phyloP scores from a whole-genome alignment of 768 basidiomycete genomes.

The Guyanaporus albipodus region DNA sequence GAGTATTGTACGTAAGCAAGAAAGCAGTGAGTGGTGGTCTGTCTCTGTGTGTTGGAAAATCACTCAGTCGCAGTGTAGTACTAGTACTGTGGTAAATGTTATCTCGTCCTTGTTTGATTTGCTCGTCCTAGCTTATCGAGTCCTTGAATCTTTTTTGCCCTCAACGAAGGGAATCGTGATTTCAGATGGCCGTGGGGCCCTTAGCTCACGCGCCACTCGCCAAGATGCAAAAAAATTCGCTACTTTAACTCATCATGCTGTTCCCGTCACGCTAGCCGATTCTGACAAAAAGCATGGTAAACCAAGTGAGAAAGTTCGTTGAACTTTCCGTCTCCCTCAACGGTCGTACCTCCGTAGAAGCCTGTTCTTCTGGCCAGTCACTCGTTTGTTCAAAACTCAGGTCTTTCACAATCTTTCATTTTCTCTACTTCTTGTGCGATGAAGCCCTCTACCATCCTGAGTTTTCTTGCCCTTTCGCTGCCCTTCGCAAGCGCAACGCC shows the following conservation, averaged over 20 bases:
- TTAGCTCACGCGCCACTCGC: too few relatives aligned
- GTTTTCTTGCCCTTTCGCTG: slow-evolving; percentile 34
- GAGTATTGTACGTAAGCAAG: too few relatives aligned
- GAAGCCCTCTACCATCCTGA: slow-evolving; percentile 29
- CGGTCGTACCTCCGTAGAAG: slow-evolving; percentile 3
- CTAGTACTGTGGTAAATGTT: too few relatives aligned
- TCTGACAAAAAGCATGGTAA: slow-evolving; percentile 12
- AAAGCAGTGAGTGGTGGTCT: too few relatives aligned
- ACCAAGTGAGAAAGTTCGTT: background rate
- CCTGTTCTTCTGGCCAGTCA: slow-evolving; percentile 15
- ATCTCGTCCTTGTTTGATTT: too few relatives aligned
- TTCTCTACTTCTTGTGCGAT: slow-evolving; percentile 6
- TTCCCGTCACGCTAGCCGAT: slow-evolving; percentile 23
- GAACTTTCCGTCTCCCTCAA: background rate
- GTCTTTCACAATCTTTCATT: background rate
- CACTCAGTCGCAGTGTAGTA: too few relatives aligned
- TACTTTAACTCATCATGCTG: background rate
- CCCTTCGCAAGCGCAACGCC: slow-evolving; percentile 31
- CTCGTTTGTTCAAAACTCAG: slow-evolving; percentile 19
- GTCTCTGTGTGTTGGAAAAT: too few relatives aligned
- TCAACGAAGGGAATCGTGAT: too few relatives aligned
- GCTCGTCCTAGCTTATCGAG: too few relatives aligned
- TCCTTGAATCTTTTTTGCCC: too few relatives aligned
- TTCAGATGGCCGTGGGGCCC: too few relatives aligned
- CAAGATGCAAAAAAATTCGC: too few relatives aligned